Evolutionary conservation across 306 rosid genomes (phyloP).

Genomic region (Glycine tomentella): DNA sequence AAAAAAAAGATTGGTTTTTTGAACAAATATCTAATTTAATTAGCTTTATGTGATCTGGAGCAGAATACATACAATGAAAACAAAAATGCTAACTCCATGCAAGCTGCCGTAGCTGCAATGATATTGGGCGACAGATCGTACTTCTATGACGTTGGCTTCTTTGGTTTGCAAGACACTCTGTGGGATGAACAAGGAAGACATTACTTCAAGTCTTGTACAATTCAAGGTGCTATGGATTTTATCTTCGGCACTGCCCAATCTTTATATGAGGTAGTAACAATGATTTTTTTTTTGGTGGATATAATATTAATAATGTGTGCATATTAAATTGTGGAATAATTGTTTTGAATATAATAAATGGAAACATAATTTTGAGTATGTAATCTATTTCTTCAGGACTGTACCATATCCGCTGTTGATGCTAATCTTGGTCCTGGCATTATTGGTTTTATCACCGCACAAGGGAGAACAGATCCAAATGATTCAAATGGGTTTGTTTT

Average conservation of each 20-base stretch:
- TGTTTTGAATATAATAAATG: background rate
- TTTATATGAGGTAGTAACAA: slow-evolving; percentile 62
- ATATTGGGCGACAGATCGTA: slow-evolving; percentile 60
- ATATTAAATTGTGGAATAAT: background rate
- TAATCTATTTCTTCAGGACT: slow-evolving; percentile 47
- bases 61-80: slow-evolving; percentile 71
- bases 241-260: slow-evolving; percentile 83
- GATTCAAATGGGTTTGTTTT: slow-evolving; percentile 80
- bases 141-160: slow-evolving; percentile 68
- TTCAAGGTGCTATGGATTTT: slow-evolving; percentile 86
- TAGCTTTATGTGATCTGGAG: background rate
- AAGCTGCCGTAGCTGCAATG: slow-evolving; percentile 74
- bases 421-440: slow-evolving; percentile 48
- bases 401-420: slow-evolving; percentile 62
- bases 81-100: background rate
- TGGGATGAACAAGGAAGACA: slow-evolving; percentile 86
- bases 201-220: slow-evolving; percentile 66
- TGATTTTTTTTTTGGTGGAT: too few relatives aligned
- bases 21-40: background rate
- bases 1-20: background rate
- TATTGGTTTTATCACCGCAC: slow-evolving; percentile 75
- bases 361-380: background rate
- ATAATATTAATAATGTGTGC: background rate
- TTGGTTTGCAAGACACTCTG: slow-evolving; percentile 82
- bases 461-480: slow-evolving; percentile 59